Evolutionary conservation across 805 yeast genomes (phyloP), one percentile per base, ranked within the genome.

Genomic region (Geotrichum ghanense): DNA sequence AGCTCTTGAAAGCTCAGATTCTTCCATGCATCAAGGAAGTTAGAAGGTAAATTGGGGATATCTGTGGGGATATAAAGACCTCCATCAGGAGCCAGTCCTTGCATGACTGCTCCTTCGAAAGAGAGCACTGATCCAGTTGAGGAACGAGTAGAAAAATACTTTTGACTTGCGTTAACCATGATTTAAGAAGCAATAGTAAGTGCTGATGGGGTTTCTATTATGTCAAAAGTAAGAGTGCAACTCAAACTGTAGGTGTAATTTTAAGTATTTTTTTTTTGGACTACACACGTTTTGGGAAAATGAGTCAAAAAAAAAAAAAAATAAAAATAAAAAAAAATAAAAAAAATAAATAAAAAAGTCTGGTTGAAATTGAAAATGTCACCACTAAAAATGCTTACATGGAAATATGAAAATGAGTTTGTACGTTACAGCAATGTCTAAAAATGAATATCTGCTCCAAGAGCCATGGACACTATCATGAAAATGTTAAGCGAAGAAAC

Each of bases 41-140:
- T 75, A 10, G 69, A 61, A 3, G 80, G 70, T 24, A 84, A 72
- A 51, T 72, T 63, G 48, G 97, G 96, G 55, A 89, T 84, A 42
- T 63, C 70, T 14, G 92, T 75, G 42, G 98, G 99, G 47, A 92
- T 73, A 65, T 86, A 92, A 37, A 92, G 75, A 37, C 99, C 99
- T 54, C 98, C 98, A 63, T 94, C 99, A 43, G 84, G 79, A 46
- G 97, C 97, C 59, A 92, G 73, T 45, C 99, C 99, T 67, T 71
- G 61, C 19, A 68, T 63, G 17, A 68, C 66, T 4, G 69, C 70
- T 22, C 65, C 67, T 50, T 68, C 72, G 48, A 67, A 67, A 12
- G 64, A 52, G 23, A 57, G 50, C 14, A 59, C 62, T 2, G 61
- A 56, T 25, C 48, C 46, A 23, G 44, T 43, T 10, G 70, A 58